Evolutionary conservation across 2,329 filamentous ascomycete species (phyloP).

Genomic region (Curvularia sp.): DNA sequence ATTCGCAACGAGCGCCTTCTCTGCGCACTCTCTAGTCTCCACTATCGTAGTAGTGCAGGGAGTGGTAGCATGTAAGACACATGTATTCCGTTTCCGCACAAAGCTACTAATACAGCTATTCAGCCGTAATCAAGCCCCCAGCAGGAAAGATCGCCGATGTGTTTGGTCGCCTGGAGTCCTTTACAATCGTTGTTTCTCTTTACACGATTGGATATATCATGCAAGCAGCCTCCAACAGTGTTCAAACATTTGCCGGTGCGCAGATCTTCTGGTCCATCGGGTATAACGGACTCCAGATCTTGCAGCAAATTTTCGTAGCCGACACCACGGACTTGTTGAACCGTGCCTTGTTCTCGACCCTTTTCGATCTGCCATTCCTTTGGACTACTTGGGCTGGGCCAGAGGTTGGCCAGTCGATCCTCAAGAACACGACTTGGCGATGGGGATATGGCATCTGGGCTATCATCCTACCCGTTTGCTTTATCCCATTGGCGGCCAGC

Average conservation of each 20-base stretch:
- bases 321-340: slow-evolving; percentile 65
- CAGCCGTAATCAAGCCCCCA: slow-evolving; percentile 65
- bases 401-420: slow-evolving; percentile 57
- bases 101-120: background rate
- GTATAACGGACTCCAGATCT: slow-evolving; percentile 64
- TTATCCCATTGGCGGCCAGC: slow-evolving; percentile 61
- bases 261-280: slow-evolving; percentile 70
- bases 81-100: background rate
- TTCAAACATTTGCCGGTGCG: slow-evolving; percentile 60
- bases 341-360: slow-evolving; percentile 64
- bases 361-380: slow-evolving; percentile 67
- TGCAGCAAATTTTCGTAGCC: slow-evolving; percentile 70
- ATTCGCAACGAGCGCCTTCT: slow-evolving; percentile 71
- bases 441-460: slow-evolving; percentile 70
- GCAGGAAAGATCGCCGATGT: slow-evolving; percentile 69
- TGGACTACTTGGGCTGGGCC: slow-evolving; percentile 68
- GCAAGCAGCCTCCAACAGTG: slow-evolving; percentile 62
- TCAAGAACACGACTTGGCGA: slow-evolving; percentile 61
- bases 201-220: slow-evolving; percentile 65
- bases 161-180: slow-evolving; percentile 67
- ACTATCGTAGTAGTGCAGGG: slow-evolving; percentile 69
- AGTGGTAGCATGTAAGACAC: slow-evolving; percentile 58
- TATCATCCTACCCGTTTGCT: slow-evolving; percentile 64
- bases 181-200: slow-evolving; percentile 61
- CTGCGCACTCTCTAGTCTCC: slow-evolving; percentile 68